Evolutionary conservation across 2,329 filamentous ascomycete genomes (phyloP).

Genomic region (Stagonosporopsis rhizophila): DNA sequence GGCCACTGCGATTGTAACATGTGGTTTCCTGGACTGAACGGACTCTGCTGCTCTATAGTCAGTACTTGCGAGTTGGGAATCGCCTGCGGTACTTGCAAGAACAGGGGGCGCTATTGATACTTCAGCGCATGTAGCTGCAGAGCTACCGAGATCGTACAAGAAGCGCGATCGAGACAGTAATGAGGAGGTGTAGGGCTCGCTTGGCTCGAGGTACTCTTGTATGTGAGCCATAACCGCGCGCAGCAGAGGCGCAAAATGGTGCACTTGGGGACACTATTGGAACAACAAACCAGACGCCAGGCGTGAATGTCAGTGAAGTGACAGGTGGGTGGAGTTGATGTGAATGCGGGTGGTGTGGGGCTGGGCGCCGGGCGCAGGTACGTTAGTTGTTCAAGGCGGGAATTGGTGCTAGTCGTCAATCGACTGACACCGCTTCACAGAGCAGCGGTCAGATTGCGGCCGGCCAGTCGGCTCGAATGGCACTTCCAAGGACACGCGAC

Average conservation of each 20-base stretch:
- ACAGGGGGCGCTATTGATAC: constrained; percentile 25
- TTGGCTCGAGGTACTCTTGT: constrained; percentile 13
- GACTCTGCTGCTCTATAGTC: constrained; percentile 18
- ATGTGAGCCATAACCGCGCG: constrained; percentile 26
- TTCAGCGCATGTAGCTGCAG: background rate
- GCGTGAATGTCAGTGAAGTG: constrained; percentile 7
- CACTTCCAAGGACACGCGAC: background rate
- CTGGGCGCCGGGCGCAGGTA: constrained; percentile 20
- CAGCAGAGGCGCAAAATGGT: constrained; percentile 1
- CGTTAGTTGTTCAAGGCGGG: constrained; percentile 29
- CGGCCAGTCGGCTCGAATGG: constrained; percentile 2
- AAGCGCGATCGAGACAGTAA: constrained; percentile 10
- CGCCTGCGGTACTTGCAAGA: constrained; percentile 21
- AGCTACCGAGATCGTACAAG: constrained; percentile 5
- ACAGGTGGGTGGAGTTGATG: constrained; percentile 17
- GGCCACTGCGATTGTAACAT: constrained; percentile 16
- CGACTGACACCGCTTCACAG: constrained; percentile 34
- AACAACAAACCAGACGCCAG: constrained; percentile 6
- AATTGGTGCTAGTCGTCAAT: constrained; percentile 28
- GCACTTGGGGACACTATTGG: constrained; percentile 2
- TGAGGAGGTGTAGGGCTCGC: constrained; percentile 12
- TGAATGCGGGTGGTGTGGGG: constrained; percentile 29
- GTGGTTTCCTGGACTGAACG: constrained; percentile 12
- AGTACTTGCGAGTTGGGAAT: background rate
- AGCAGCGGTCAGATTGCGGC: constrained; percentile 28